phyloP scores from a whole-genome alignment of 805 yeast genomes.

The Myxozyma melibiosi region DNA sequence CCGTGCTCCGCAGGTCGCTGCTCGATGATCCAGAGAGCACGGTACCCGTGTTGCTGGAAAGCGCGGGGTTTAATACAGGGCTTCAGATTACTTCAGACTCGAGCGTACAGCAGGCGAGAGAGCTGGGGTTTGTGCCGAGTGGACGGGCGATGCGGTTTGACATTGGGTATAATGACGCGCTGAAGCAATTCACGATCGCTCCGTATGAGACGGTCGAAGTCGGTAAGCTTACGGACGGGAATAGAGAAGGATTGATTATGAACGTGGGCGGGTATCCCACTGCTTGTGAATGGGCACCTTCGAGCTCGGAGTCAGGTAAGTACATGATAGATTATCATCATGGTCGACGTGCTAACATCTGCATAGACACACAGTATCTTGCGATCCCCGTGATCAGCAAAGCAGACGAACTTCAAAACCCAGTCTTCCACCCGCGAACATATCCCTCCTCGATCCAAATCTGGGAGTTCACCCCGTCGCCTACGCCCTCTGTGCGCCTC shows the following conservation, averaged over 20 bases:
- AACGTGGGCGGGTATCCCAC: constrained; percentile 28
- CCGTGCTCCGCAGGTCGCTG: not conserved
- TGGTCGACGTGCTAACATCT: not conserved
- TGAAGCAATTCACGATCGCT: not conserved
- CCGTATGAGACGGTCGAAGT: not conserved
- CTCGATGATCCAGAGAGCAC: constrained; percentile 6
- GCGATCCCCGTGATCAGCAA: constrained; percentile 19
- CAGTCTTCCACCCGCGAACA: constrained; percentile 1
- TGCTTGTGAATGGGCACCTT: constrained; percentile 31
- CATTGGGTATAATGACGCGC: constrained; percentile 5
- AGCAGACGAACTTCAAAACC: constrained; percentile 10
- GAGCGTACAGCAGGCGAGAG: constrained; percentile 2
- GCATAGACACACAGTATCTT: constrained; percentile 15
- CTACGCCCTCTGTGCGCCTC: not conserved
- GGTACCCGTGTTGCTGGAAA: no score
- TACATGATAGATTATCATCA: not conserved
- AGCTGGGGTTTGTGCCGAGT: no score
- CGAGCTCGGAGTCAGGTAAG: constrained; percentile 12
- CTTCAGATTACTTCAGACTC: not conserved
- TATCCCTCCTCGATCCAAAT: constrained; percentile 25
- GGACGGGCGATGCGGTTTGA: not conserved
- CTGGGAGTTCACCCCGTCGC: constrained; percentile 19
- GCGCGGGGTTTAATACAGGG: no score
- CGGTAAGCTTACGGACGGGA: constrained; percentile 2
- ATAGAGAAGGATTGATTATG: constrained; percentile 16